These are phyloP conservation scores for Candida tammaniensis DNA, from an alignment of 805 yeast species.

Conservation along the genomic window DNA sequence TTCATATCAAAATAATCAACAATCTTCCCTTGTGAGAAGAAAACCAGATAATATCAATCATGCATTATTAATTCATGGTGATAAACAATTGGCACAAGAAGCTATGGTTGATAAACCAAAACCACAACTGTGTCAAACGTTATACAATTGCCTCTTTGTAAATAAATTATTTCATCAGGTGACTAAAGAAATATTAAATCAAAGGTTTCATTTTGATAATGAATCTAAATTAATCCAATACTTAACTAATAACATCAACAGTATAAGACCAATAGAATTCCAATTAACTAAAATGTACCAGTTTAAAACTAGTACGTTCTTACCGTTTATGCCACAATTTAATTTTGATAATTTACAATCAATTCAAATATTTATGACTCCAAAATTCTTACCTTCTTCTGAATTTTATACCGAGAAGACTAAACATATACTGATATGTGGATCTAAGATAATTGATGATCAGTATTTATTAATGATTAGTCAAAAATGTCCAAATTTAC, in stretches of 20 bases:
- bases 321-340: slow-evolving; percentile 37
- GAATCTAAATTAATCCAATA: slow-evolving; percentile 46
- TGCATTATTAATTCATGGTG: slow-evolving; percentile 64
- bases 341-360: slow-evolving; percentile 53
- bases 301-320: slow-evolving; percentile 49
- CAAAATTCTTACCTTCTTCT: slow-evolving; percentile 55
- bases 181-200: slow-evolving; percentile 53
- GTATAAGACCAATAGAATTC: slow-evolving; percentile 40
- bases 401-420: slow-evolving; percentile 26
- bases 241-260: slow-evolving; percentile 19
- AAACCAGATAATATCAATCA: slow-evolving; percentile 67
- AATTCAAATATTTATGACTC: slow-evolving; percentile 84
- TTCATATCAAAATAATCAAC: slow-evolving; percentile 53
- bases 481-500: slow-evolving; percentile 54
- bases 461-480: slow-evolving; percentile 51
- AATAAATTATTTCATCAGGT: slow-evolving; percentile 62
- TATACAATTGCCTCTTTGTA: slow-evolving; percentile 66
- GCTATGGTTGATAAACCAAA: slow-evolving; percentile 32
- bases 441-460: slow-evolving; percentile 64
- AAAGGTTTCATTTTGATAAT: slow-evolving; percentile 53
- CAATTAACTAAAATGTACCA: slow-evolving; percentile 65
- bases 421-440: slow-evolving; percentile 62
- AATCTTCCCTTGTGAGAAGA: slow-evolving; percentile 57
- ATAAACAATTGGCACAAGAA: slow-evolving; percentile 43
- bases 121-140: slow-evolving; percentile 18